These are phyloP conservation scores for Brassica hybrid DNA, from an alignment of 441 rosid genomes.

Conservation along the genomic window DNA sequence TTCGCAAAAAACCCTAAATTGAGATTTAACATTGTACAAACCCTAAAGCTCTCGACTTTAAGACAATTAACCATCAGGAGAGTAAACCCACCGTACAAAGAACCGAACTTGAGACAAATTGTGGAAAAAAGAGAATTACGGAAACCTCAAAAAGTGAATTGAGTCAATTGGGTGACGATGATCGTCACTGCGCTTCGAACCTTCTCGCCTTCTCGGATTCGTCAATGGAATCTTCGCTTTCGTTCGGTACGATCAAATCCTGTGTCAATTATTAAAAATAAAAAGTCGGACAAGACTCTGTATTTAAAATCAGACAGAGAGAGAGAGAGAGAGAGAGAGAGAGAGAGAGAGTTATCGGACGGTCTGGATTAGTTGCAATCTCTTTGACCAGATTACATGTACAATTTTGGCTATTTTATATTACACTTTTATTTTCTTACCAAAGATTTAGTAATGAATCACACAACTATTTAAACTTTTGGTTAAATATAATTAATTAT, in stretches of 20 bases:
- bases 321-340: no score
- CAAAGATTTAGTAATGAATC: neutral
- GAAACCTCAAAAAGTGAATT: no score
- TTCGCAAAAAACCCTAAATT: slow-evolving; percentile 28
- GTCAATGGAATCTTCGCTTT: slow-evolving; percentile 14
- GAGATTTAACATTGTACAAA: slow-evolving; percentile 8
- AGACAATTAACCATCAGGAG: neutral
- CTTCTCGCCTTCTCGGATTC: slow-evolving; percentile 8
- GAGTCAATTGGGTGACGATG: neutral
- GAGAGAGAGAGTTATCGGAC: neutral
- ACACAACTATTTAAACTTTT: neutral
- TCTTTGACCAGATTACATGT: slow-evolving; percentile 3
- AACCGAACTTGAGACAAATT: slow-evolving; percentile 8
- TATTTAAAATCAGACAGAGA: neutral
- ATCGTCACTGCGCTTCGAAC: slow-evolving; percentile 28
- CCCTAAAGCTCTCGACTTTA: slow-evolving; percentile 13
- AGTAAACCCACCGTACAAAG: neutral
- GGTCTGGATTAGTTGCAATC: slow-evolving; percentile 23
- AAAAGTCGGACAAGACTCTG: neutral
- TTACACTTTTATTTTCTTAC: neutral
- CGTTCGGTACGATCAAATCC: slow-evolving; percentile 10
- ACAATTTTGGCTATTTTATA: neutral
- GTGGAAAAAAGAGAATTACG: neutral
- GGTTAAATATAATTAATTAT: neutral
- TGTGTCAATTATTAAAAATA: slow-evolving; percentile 3